A percentile compares a stretch with the other conserved stretches of the same genome.
phyloP scores from a whole-genome alignment of 768 basidiomycete genomes.

The Termitomyces eurrhizus region DNA sequence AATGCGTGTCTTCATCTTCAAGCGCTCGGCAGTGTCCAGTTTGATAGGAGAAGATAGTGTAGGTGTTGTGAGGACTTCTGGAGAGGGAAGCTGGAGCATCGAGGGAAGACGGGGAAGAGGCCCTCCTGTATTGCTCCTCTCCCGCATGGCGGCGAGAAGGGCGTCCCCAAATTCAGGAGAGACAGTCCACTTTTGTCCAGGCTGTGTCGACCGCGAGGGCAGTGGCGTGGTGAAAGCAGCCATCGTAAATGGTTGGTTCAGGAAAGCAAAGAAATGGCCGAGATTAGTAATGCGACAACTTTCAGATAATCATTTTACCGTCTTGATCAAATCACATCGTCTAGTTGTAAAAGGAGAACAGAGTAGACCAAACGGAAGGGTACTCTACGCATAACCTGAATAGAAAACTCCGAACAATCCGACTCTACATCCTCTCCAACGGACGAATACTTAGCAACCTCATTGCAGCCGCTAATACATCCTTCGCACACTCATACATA shows the following conservation, averaged over 20 bases:
- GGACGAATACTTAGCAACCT: constrained; percentile 84
- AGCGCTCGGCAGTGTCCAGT: constrained; percentile 16
- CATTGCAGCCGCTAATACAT: constrained; percentile 88
- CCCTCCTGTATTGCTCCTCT: constrained; percentile 12
- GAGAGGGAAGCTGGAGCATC: constrained; percentile 13
- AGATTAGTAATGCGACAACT: neutral
- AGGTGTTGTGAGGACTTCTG: constrained; percentile 11
- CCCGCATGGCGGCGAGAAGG: constrained; percentile 14
- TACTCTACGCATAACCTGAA: neutral
- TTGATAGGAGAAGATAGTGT: constrained; percentile 11
- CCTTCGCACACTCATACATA: constrained; percentile 84
- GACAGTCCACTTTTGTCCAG: constrained; percentile 15
- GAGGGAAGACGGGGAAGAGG: constrained; percentile 17
- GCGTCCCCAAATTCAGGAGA: constrained; percentile 17
- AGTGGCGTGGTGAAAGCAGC: neutral
- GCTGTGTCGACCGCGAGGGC: constrained; percentile 1
- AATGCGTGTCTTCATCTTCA: constrained; percentile 43
- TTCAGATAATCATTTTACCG: no score
- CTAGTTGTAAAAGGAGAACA: neutral
- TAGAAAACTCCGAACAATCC: neutral
- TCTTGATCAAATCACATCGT: neutral
- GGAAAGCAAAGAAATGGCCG: neutral
- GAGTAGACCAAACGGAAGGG: neutral
- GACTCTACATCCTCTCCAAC: constrained; percentile 80
- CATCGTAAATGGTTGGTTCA: neutral